These are phyloP conservation scores for Saccharomycopsis sp. DNA, from an alignment of 805 yeast species.

Conservation along the genomic window DNA sequence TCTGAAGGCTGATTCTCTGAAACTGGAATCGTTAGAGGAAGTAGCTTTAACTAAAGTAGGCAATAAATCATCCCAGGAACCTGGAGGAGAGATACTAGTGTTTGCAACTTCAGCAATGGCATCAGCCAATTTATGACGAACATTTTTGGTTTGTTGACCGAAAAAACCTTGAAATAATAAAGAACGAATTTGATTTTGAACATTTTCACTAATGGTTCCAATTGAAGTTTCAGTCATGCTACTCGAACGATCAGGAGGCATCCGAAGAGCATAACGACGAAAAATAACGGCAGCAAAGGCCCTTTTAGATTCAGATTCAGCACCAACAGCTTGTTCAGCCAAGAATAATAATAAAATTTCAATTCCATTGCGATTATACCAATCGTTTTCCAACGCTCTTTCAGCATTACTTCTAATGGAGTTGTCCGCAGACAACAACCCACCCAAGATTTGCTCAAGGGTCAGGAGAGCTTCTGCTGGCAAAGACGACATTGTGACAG, in stretches of 20 bases:
- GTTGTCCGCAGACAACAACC: conserved; percentile 75
- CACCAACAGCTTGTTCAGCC: conserved; percentile 65
- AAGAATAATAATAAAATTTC: conserved; percentile 65
- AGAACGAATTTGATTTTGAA: conserved; percentile 50
- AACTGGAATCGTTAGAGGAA: conserved; percentile 40
- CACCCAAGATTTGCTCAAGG: conserved; percentile 46
- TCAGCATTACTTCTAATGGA: conserved; percentile 70
- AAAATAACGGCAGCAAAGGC: conserved; percentile 82
- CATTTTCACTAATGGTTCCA: conserved; percentile 53
- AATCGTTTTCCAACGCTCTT: conserved; percentile 54
- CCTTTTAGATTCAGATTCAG: conserved; percentile 47
- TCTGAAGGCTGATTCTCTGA: conserved; percentile 87
- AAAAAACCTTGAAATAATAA: conserved; percentile 66
- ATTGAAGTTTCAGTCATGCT: conserved; percentile 65
- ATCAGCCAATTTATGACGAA: conserved; percentile 88
- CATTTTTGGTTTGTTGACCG: conserved; percentile 55
- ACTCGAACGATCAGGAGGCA: conserved; percentile 56
- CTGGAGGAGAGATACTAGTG: conserved; percentile 39
- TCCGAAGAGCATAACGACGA: conserved; percentile 72
- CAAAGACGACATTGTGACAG: conserved; percentile 29
- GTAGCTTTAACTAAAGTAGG: conserved; percentile 66
- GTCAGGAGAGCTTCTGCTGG: conserved; percentile 52
- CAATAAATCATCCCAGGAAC: conserved; percentile 68
- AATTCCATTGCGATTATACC: conserved; percentile 61
- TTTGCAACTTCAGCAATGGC: conserved; percentile 89